These are phyloP conservation scores for Boletus insuetus DNA, from an alignment of 768 basidiomycete species.

Conservation along the genomic window DNA sequence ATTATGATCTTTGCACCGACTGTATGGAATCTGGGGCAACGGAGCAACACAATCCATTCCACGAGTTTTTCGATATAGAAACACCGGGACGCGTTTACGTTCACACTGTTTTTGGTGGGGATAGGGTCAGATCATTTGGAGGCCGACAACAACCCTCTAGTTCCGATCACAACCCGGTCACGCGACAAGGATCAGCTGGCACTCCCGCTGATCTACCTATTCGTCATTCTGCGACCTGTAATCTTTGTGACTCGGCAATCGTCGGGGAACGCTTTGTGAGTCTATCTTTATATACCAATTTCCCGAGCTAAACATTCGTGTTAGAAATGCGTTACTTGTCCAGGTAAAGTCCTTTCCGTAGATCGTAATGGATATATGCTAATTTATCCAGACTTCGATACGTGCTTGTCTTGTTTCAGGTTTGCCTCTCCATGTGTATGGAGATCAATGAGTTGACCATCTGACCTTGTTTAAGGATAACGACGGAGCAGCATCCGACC, in stretches of 20 bases:
- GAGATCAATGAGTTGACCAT: background rate
- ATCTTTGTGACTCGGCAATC: slow-evolving; percentile 74
- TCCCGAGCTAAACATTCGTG: background rate
- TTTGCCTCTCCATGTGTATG: slow-evolving; percentile 25
- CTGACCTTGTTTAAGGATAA: slow-evolving; percentile 46
- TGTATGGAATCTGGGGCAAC: slow-evolving; percentile 52
- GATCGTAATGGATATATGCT: slow-evolving; percentile 1
- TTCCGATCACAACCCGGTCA: background rate
- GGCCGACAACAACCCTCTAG: background rate
- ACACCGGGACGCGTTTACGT: slow-evolving; percentile 65
- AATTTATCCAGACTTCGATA: slow-evolving; percentile 60
- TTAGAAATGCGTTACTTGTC: slow-evolving; percentile 77
- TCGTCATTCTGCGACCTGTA: slow-evolving; percentile 67
- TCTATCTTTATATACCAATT: background rate
- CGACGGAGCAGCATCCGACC: slow-evolving; percentile 66
- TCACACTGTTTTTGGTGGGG: slow-evolving; percentile 47
- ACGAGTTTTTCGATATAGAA: slow-evolving; percentile 69
- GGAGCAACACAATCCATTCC: slow-evolving; percentile 57
- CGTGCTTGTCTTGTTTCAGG: slow-evolving; percentile 69
- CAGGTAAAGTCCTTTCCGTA: slow-evolving; percentile 31
- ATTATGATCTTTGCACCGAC: slow-evolving; percentile 67
- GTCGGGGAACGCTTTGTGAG: slow-evolving; percentile 71
- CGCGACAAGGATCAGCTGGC: background rate
- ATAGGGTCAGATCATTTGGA: slow-evolving; percentile 32
- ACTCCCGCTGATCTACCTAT: slow-evolving; percentile 21